Base-by-base conservation (phyloP, 257 asterid species). In the Leonotis leonurus region DNA sequence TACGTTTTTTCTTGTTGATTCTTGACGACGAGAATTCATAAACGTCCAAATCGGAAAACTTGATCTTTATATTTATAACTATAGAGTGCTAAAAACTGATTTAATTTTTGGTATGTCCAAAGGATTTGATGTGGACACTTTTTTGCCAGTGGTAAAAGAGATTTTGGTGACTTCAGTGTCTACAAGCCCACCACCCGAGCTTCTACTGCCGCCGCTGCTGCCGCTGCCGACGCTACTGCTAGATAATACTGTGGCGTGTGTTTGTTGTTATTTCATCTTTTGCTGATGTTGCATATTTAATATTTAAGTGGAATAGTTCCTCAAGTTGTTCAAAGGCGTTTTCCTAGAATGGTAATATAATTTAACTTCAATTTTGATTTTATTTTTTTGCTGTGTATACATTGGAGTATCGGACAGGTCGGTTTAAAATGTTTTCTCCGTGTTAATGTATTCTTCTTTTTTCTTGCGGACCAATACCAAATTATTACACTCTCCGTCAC, bases 131-230 rank as follows among this genome's bases (percentile, higher is more conserved):
- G 62, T 73, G 72, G 79, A 70, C 71, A 41, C 27, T 69, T 83
- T 78, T 78, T 79, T 73, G 82, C 77, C 89, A 89, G 99, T 81
- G 99, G 99, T 59, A 86, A 73, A 68, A 83, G 99, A 74, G 95
- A 92, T 45, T 92, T 89, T 4, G 97, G 99, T 1, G 96, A 86
- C 37, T 86, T 80, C 79, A 89, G 96, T 10, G 91, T 89, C 21
- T 86, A 85, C 80, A 89, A 83, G 10, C 90, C 88, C 43, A 49
- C 70, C 70, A 76, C 70, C 33, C 68, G 69, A 56, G 70, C 72
- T 51, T 39, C 70, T 35, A 41, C n/a, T 5, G n/a, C 70, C 70
- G 76, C 68, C 36, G 70, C 68, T 52, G 69, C 72, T 51, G 33
- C 70, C 29, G 50, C 21, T 7, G 69, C 69, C 30, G 44, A 29